phyloP scores from a whole-genome alignment of 495 filamentous ascomycete genomes.

The Tetracladium setigerum region DNA sequence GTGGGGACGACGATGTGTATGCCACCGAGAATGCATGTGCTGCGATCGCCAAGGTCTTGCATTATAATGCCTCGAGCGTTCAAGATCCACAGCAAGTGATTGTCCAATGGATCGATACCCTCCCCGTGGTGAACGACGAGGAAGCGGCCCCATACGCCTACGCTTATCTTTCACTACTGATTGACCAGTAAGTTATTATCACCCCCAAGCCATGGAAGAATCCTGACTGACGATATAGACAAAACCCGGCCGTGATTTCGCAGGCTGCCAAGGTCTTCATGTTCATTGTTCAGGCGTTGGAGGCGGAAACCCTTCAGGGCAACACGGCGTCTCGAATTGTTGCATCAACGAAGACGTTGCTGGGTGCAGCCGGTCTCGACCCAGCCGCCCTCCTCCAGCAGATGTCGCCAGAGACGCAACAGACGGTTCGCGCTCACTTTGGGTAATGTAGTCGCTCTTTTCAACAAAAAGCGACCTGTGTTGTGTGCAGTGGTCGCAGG shows the following conservation, averaged over 20 bases:
- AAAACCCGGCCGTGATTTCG: conserved; percentile 73
- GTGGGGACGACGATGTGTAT: conserved; percentile 90
- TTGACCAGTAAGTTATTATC: conserved; percentile 72
- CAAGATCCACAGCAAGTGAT: conserved; percentile 64
- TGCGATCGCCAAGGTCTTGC: conserved; percentile 91
- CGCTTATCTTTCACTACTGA: conserved; percentile 80
- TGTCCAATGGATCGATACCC: conserved; percentile 74
- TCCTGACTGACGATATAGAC: conserved; percentile 40
- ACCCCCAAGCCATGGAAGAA: background rate
- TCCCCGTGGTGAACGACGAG: conserved; percentile 92
- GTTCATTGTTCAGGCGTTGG: conserved; percentile 77
- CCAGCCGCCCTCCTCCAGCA: conserved; percentile 59
- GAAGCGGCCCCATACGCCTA: conserved; percentile 97
- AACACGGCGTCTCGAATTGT: conserved; percentile 68
- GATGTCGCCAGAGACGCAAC: conserved; percentile 68
- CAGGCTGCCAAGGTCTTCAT: conserved; percentile 75
- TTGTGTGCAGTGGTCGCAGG: background rate
- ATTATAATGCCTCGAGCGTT: conserved; percentile 74
- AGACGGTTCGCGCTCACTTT: conserved; percentile 66
- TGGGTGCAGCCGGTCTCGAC: conserved; percentile 62
- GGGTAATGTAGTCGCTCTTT: conserved; percentile 28
- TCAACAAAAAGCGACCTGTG: background rate
- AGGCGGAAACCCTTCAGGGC: conserved; percentile 83
- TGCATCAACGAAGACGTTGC: conserved; percentile 61
- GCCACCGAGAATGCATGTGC: conserved; percentile 97